phyloP scores from a whole-genome alignment of 2,329 filamentous ascomycete species.

The Neofusicoccum laricinum region DNA sequence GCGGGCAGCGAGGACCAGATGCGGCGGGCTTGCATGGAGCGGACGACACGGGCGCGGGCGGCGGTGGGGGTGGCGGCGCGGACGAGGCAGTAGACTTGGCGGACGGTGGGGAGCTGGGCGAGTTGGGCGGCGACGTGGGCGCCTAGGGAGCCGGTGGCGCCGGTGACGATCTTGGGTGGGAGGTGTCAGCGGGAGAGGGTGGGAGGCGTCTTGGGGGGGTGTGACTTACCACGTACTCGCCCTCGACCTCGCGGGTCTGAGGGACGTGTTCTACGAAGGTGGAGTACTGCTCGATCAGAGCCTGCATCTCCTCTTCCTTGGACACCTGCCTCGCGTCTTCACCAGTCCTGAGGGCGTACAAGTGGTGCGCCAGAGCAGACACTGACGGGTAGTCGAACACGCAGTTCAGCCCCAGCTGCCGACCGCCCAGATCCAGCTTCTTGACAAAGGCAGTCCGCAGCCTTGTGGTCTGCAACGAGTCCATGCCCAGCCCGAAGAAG shows the following conservation, averaged over 20 bases:
- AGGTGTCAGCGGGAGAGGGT: slow-evolving; percentile 26
- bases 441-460: slow-evolving; percentile 53
- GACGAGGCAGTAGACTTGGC: slow-evolving; percentile 52
- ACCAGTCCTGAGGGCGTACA: slow-evolving; percentile 44
- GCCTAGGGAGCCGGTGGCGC: slow-evolving; percentile 64
- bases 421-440: slow-evolving; percentile 48
- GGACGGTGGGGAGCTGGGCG: slow-evolving; percentile 26
- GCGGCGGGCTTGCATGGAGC: slow-evolving; percentile 35
- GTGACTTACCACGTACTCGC: slow-evolving; percentile 20
- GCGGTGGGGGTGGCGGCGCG: slow-evolving; percentile 41
- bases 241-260: slow-evolving; percentile 8
- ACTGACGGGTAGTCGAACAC: slow-evolving; percentile 58
- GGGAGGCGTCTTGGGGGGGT: background rate
- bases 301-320: slow-evolving; percentile 44
- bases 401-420: slow-evolving; percentile 53
- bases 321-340: slow-evolving; percentile 30
- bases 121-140: slow-evolving; percentile 52
- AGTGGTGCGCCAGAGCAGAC: slow-evolving; percentile 43
- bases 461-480: slow-evolving; percentile 58
- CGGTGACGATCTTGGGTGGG: slow-evolving; percentile 47
- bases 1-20: slow-evolving; percentile 29
- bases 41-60: slow-evolving; percentile 33
- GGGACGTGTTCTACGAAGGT: slow-evolving; percentile 31
- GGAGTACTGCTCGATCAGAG: slow-evolving; percentile 47
- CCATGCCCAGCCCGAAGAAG: slow-evolving; percentile 58